Evolutionary conservation across 352 stramenopile species (phyloP).

Genomic region (Globisporangium nagaii): DNA sequence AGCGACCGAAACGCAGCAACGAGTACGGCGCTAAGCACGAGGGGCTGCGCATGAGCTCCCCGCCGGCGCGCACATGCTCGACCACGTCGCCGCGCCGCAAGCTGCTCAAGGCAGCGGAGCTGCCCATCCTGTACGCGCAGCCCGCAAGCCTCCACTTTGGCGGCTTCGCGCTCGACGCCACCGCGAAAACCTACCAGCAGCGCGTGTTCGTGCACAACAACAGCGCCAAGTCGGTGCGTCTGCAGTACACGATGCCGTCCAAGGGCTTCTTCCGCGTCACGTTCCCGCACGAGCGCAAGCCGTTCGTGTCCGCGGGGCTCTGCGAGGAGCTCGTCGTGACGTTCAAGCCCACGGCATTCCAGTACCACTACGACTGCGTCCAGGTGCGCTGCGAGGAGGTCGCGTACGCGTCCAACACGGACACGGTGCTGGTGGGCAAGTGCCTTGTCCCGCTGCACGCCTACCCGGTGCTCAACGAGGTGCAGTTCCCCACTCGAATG

Average conservation of each 20-base stretch:
- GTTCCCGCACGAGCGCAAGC: constrained; percentile 46
- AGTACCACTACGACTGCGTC: constrained; percentile 90
- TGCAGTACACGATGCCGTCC: constrained; percentile 62
- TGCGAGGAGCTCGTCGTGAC: constrained; percentile 70
- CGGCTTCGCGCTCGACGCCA: constrained; percentile 53
- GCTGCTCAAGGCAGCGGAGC: constrained; percentile 16
- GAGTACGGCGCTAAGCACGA: constrained; percentile 10
- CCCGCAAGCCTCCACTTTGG: constrained; percentile 85
- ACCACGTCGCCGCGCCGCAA: constrained; percentile 16
- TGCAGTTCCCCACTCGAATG: constrained; percentile 67
- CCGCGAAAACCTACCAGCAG: constrained; percentile 43
- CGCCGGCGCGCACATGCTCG: constrained; percentile 8
- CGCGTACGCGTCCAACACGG: constrained; percentile 52
- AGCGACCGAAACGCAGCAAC: neutral
- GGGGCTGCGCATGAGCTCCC: constrained; percentile 10
- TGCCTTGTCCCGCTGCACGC: constrained; percentile 80
- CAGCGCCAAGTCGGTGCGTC: constrained; percentile 53
- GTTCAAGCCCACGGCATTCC: constrained; percentile 64
- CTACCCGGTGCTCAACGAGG: constrained; percentile 82
- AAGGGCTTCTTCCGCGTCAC: constrained; percentile 41
- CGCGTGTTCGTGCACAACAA: constrained; percentile 77
- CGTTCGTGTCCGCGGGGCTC: constrained; percentile 71
- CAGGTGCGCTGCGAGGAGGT: constrained; percentile 70
- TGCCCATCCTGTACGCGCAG: constrained; percentile 39
- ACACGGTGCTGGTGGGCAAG: constrained; percentile 26